Evolutionary conservation across 106 monocot genomes (phyloP).

Genomic region (Dioscorea dumetorum): DNA sequence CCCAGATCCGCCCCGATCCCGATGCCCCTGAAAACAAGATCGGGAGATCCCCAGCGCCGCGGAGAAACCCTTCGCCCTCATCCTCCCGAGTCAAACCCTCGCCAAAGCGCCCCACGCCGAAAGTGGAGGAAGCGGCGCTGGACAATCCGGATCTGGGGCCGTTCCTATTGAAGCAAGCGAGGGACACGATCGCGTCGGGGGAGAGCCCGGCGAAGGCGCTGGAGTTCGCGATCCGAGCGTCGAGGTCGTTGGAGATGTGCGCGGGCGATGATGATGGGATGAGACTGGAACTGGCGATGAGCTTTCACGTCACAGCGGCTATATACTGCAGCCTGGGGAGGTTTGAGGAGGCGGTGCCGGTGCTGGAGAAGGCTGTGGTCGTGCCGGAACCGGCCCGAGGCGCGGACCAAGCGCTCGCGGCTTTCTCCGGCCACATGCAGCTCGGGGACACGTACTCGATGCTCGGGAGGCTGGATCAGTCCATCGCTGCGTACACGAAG

Average conservation of each 20-base stretch:
- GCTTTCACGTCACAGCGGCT: slow-evolving; percentile 41
- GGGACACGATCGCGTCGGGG: slow-evolving; percentile 84
- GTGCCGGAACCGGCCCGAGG: slow-evolving; percentile 27
- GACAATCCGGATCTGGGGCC: slow-evolving; percentile 96
- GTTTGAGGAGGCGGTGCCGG: slow-evolving; percentile 38
- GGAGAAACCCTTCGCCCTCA: slow-evolving; percentile 20
- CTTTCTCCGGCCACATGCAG: slow-evolving; percentile 45
- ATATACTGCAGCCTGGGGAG: slow-evolving; percentile 37
- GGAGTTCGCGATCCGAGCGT: slow-evolving; percentile 76
- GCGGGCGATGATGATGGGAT: not conserved
- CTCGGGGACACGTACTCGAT: slow-evolving; percentile 38
- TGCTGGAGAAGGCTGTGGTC: slow-evolving; percentile 30
- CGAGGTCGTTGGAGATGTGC: slow-evolving; percentile 17
- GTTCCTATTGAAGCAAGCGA: slow-evolving; percentile 78
- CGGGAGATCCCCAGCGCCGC: slow-evolving; percentile 6
- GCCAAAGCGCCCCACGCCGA: not conserved
- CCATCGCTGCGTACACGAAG: slow-evolving; percentile 22
- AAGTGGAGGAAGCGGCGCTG: slow-evolving; percentile 31
- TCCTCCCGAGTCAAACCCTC: slow-evolving; percentile 17
- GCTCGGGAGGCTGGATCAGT: slow-evolving; percentile 32
- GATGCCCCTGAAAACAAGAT: not conserved
- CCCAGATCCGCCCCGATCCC: slow-evolving; percentile 13
- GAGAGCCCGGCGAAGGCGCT: slow-evolving; percentile 71
- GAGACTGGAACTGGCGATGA: slow-evolving; percentile 34
- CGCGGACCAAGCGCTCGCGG: slow-evolving; percentile 29